phyloP scores from a whole-genome alignment of 2,329 filamentous ascomycete genomes.

The Fusarium buharicum region DNA sequence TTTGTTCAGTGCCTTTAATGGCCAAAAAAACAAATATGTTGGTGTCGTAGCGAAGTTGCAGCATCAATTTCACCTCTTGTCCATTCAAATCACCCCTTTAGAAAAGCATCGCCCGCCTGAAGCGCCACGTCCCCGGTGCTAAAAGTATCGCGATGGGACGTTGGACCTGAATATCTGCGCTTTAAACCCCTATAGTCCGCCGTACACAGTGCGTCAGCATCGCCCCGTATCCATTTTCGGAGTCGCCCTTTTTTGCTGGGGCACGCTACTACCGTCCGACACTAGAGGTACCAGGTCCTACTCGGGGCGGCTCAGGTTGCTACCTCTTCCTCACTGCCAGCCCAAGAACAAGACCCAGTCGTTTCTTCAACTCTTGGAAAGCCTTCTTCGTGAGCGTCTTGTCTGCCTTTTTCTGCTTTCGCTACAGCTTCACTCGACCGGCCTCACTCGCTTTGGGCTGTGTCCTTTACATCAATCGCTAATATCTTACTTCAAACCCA shows the following conservation, averaged over 20 bases:
- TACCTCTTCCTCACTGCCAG: constrained; percentile 40
- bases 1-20: background rate
- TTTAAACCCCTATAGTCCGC: background rate
- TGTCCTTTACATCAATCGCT: constrained; percentile 53
- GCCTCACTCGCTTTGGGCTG: constrained; percentile 71
- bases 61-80: background rate
- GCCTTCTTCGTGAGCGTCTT: constrained; percentile 36
- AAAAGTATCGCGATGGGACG: constrained; percentile 34
- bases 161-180: constrained; percentile 40
- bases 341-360: constrained; percentile 38
- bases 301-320: constrained; percentile 6
- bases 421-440: constrained; percentile 44
- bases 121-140: constrained; percentile 35
- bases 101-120: constrained; percentile 25
- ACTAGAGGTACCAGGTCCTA: constrained; percentile 9
- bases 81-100: constrained; percentile 31
- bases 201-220: constrained; percentile 40
- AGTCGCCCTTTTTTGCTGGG: constrained; percentile 39
- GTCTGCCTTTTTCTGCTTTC: constrained; percentile 35
- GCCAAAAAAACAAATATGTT: background rate
- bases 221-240: constrained; percentile 33
- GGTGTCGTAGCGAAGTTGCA: background rate
- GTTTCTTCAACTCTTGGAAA: constrained; percentile 44
- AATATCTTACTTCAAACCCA: constrained; percentile 28
- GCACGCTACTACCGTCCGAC: constrained; percentile 25